Conservation (phyloP, 768 basidiomycete species). For the Phaeotremella skinneri region DNA sequence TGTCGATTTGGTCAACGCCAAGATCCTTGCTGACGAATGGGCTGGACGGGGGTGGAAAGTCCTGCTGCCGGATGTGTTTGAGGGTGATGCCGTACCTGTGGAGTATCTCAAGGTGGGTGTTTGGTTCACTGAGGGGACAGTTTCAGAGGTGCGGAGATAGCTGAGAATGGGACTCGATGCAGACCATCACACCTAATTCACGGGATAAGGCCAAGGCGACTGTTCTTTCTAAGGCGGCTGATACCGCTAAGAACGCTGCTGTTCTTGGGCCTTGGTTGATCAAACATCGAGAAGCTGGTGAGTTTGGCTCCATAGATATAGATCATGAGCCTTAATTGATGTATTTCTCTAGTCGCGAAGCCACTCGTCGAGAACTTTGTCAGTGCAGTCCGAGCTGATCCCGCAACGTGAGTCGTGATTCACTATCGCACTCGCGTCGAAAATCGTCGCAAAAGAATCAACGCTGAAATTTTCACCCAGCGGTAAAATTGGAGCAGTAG, state of each 20-base stretch:
- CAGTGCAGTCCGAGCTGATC: slow-evolving; percentile 44
- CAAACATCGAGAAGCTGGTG: slow-evolving; percentile 49
- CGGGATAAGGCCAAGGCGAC: slow-evolving; percentile 41
- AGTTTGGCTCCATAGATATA: neutral
- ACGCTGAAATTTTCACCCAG: too few species aligned
- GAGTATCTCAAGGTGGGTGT: slow-evolving; percentile 32
- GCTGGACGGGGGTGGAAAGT: slow-evolving; percentile 50
- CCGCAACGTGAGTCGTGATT: slow-evolving; percentile 42
- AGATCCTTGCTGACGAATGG: slow-evolving; percentile 50
- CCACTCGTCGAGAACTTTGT: slow-evolving; percentile 50
- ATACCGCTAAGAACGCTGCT: slow-evolving; percentile 45
- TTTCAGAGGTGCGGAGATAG: neutral
- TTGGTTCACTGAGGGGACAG: neutral
- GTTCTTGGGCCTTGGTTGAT: slow-evolving; percentile 49
- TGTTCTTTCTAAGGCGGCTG: slow-evolving; percentile 35
- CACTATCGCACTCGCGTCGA: too few species aligned
- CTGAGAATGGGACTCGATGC: neutral
- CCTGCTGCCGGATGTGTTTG: slow-evolving; percentile 49
- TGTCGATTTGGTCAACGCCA: slow-evolving; percentile 44
- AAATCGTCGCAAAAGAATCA: too few species aligned
- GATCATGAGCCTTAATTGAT: slow-evolving; percentile 4
- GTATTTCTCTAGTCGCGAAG: slow-evolving; percentile 31
- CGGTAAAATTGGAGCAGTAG: slow-evolving; percentile 49
- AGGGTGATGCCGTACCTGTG: slow-evolving; percentile 38
- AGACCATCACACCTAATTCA: slow-evolving; percentile 49